phyloP scores from a whole-genome alignment of 345 rosid species.

The Acer campestre region DNA sequence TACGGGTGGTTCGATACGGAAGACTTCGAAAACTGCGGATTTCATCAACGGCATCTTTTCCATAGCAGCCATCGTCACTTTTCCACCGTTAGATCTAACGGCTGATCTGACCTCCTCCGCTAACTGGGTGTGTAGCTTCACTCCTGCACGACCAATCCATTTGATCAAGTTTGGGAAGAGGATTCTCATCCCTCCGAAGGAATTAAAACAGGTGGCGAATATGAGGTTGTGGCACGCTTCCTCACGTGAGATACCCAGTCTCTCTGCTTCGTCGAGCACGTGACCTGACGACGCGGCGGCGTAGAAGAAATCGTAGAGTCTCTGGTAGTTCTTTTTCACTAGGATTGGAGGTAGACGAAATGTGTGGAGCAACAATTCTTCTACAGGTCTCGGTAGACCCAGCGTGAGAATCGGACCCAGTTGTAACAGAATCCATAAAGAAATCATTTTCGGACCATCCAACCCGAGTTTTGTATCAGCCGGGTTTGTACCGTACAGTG shows the following conservation, averaged over 20 bases:
- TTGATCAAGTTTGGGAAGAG: conserved; percentile 67
- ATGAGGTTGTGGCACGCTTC: conserved; percentile 84
- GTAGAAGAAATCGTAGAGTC: conserved; percentile 74
- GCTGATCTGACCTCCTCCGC: conserved; percentile 80
- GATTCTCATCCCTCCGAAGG: conserved; percentile 79
- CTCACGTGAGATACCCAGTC: conserved; percentile 65
- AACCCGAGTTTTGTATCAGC: conserved; percentile 55
- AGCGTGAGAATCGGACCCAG: conserved; percentile 54
- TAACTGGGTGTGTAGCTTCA: conserved; percentile 50
- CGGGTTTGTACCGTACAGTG: conserved; percentile 61
- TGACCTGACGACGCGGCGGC: conserved; percentile 40
- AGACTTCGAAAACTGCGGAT: conserved; percentile 74
- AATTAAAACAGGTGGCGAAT: conserved; percentile 86
- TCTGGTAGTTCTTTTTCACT: conserved; percentile 64
- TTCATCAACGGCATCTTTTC: conserved; percentile 82
- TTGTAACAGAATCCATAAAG: conserved; percentile 74
- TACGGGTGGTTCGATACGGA: conserved; percentile 93
- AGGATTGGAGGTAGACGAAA: conserved; percentile 65
- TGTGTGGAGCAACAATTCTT: conserved; percentile 58
- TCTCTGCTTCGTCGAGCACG: conserved; percentile 73
- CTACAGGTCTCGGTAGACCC: conserved; percentile 60
- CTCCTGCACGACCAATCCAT: conserved; percentile 76
- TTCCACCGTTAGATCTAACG: conserved; percentile 61
- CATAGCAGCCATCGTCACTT: conserved; percentile 66
- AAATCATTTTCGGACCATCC: conserved; percentile 61